phyloP scores from a whole-genome alignment of 169 alveolate genomes.

The Perkinsus marinus region DNA sequence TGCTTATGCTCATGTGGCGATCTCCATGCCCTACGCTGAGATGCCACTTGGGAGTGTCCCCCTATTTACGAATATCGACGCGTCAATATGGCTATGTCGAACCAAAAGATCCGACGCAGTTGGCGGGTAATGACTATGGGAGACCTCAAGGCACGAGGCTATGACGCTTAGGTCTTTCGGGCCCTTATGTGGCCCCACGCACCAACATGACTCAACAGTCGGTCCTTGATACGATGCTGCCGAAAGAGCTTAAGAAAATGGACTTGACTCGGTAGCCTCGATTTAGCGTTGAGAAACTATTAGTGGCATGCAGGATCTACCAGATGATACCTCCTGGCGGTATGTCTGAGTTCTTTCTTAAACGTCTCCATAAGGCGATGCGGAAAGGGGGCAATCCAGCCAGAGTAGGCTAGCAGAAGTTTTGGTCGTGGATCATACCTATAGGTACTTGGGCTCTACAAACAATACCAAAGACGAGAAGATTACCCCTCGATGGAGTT shows the following conservation, averaged over 20 bases:
- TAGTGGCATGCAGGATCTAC: neutral
- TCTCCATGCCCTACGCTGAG: neutral
- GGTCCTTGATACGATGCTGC: neutral
- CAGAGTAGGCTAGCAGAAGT: neutral
- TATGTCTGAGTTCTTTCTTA: neutral
- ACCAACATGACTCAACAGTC: neutral
- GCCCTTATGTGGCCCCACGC: neutral
- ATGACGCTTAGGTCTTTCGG: neutral
- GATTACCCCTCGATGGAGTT: neutral
- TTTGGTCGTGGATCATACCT: neutral
- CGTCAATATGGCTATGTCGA: neutral
- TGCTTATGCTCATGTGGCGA: neutral
- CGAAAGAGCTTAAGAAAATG: neutral
- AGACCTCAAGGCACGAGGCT: neutral
- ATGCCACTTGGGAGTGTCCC: neutral
- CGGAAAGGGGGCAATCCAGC: neutral
- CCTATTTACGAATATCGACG: neutral
- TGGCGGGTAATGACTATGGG: neutral
- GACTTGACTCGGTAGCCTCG: neutral
- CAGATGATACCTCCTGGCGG: neutral
- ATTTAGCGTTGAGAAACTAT: neutral
- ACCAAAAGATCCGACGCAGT: neutral
- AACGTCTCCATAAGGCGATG: neutral
- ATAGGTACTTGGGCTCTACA: neutral
- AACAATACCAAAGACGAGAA: neutral